Conservation (phyloP, 768 basidiomycete species). For the Glaciozyma antarctica region DNA sequence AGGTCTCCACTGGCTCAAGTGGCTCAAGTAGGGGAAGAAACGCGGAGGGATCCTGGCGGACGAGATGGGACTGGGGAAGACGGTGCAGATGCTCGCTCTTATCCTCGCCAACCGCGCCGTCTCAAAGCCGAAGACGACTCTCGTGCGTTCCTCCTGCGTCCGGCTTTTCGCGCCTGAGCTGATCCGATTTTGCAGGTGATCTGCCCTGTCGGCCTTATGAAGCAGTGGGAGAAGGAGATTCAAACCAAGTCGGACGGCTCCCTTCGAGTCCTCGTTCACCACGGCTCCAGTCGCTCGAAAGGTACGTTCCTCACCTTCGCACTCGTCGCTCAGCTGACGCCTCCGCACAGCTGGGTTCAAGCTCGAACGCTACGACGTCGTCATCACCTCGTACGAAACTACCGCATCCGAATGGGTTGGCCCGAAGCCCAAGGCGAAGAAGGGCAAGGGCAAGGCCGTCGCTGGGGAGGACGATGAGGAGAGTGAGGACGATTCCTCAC, state of each 20-base stretch:
- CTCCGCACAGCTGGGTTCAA: slow-evolving; percentile 3
- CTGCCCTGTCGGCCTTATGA: slow-evolving; percentile 74
- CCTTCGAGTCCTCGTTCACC: slow-evolving; percentile 68
- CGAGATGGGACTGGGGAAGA: slow-evolving; percentile 50
- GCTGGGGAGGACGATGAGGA: slow-evolving; percentile 33
- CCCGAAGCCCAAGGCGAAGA: slow-evolving; percentile 43
- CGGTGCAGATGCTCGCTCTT: slow-evolving; percentile 77
- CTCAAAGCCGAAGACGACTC: slow-evolving; percentile 65
- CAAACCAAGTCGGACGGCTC: slow-evolving; percentile 49
- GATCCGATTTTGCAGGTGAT: slow-evolving; percentile 54
- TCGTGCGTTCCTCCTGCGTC: slow-evolving; percentile 34
- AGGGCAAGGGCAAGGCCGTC: slow-evolving; percentile 43
- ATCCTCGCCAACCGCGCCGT: slow-evolving; percentile 69
- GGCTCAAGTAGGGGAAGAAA: slow-evolving; percentile 59
- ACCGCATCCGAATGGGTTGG: slow-evolving; percentile 67
- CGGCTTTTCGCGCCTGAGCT: not conserved
- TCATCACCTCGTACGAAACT: slow-evolving; percentile 79
- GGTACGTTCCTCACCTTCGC: slow-evolving; percentile 43
- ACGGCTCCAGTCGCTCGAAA: slow-evolving; percentile 63
- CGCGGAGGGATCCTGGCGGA: slow-evolving; percentile 54
- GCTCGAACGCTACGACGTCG: slow-evolving; percentile 46
- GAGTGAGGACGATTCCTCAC: slow-evolving; percentile 31
- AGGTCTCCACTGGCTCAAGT: slow-evolving; percentile 77
- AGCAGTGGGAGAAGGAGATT: slow-evolving; percentile 85
- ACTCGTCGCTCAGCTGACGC: too few relatives aligned